Evolutionary conservation across 2,329 filamentous ascomycete genomes (phyloP).

Genomic region (Rhynchosporium agropyri): DNA sequence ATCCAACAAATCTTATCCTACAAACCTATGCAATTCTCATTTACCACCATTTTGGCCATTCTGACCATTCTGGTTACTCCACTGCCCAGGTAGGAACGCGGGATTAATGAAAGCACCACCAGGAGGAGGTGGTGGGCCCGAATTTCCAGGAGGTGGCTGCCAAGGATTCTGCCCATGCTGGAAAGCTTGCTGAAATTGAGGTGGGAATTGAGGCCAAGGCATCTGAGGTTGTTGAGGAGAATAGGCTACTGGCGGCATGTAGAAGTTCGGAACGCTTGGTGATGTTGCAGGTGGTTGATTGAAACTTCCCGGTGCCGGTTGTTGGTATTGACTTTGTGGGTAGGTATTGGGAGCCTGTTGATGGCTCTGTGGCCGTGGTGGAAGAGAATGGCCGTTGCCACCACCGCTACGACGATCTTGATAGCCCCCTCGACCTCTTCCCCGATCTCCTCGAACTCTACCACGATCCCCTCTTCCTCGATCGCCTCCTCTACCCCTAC

Average conservation of each 20-base stretch:
- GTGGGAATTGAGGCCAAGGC: conserved; percentile 35
- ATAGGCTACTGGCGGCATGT: conserved; percentile 26
- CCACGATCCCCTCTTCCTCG: conserved; percentile 33
- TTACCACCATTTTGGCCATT: conserved; percentile 24
- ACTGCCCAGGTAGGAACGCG: conserved; percentile 37
- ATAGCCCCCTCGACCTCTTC: conserved; percentile 35
- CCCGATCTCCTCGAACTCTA: conserved; percentile 34
- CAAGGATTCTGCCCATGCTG: conserved; percentile 31
- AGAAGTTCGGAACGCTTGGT: conserved; percentile 20
- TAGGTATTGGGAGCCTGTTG: conserved; percentile 15
- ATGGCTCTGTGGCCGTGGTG: conserved; percentile 28
- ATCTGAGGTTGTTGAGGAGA: conserved; percentile 36
- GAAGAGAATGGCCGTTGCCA: conserved; percentile 29
- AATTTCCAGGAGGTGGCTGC: conserved; percentile 28
- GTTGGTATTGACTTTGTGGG: conserved; percentile 17
- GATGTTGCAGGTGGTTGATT: conserved; percentile 20
- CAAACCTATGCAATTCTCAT: conserved; percentile 7
- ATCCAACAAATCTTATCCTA: conserved; percentile 14
- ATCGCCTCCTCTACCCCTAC: conserved; percentile 35
- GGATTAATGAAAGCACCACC: conserved; percentile 41
- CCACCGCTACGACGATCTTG: conserved; percentile 30
- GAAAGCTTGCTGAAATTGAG: conserved; percentile 29
- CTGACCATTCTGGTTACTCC: conserved; percentile 32
- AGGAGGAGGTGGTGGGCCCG: conserved; percentile 20
- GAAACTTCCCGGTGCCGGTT: conserved; percentile 19